phyloP scores from a whole-genome alignment of 768 basidiomycete species.

The Pleurotus eryngii region DNA sequence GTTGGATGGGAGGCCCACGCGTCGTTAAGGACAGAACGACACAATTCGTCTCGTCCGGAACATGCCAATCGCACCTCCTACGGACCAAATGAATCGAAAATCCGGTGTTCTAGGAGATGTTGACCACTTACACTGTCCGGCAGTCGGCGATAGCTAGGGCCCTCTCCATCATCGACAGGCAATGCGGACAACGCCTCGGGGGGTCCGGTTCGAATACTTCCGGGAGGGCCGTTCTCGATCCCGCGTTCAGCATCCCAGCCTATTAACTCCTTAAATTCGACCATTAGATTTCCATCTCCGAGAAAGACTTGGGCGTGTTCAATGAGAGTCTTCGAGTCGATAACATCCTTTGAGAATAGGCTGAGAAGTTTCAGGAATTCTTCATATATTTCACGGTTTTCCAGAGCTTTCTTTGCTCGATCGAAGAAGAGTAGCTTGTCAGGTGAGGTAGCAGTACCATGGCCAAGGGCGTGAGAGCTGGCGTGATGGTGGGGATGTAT shows the following conservation, averaged over 20 bases:
- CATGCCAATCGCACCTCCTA: constrained; percentile 90
- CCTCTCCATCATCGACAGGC: constrained; percentile 80
- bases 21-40: constrained; percentile 94
- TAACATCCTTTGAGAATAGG: constrained; percentile 88
- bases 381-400: constrained; percentile 76
- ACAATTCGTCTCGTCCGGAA: constrained; percentile 91
- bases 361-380: constrained; percentile 93
- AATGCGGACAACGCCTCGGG: constrained; percentile 76
- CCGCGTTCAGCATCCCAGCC: constrained; percentile 69
- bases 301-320: constrained; percentile 80
- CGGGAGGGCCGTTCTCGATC: constrained; percentile 68
- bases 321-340: constrained; percentile 80
- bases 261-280: constrained; percentile 83
- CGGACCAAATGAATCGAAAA: constrained; percentile 10
- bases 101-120: background rate
- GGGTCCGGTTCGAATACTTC: constrained; percentile 72
- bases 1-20: constrained; percentile 98
- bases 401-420: constrained; percentile 78
- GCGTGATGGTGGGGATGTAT: constrained; percentile 19
- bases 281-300: constrained; percentile 74
- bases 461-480: constrained; percentile 26
- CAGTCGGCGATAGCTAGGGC: constrained; percentile 90
- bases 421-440: constrained; percentile 95
- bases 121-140: constrained; percentile 74
- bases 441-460: constrained; percentile 36